Evolutionary conservation across 2,329 filamentous ascomycete genomes (phyloP), one percentile per base, ranked within the genome.

Genomic region (Camillea tinctor): DNA sequence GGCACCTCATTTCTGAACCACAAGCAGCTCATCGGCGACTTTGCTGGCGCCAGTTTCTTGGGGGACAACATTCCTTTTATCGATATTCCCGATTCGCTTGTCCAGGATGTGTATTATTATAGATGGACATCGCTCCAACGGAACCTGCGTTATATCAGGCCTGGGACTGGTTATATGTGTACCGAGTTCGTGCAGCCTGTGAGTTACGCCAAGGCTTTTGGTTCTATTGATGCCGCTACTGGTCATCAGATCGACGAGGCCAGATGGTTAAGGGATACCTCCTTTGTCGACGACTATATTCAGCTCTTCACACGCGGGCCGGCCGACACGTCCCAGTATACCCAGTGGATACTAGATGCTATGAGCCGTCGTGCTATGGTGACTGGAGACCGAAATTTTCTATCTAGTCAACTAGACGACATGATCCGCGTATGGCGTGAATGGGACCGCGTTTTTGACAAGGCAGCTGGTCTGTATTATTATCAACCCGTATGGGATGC

Each of bases 51-150:
- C 57, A 64, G 66, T n/a, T 72, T 72, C 57, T 24, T 72, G 36
- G 66, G 56, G 44, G 62, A 75, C 56, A 79, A 79, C 58, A 77
- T 80, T 30, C 77, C 78, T 4, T 76, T 74, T 51, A 73, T 80
- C n/a, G 76, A 80, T 40, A 71, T 78, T 19, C 77, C 77, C 17
- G 73, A 79, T 60, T 40, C 71, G 52, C 66, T 74, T 20, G 73
- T 80, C 55, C 73, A 79, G 61, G 75, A 78, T 59, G 77, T 80
- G 19, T 80, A 79, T 61, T 80, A 80, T 63, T 80, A 80, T 62
- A 74, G 78, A 48, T 76, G 75, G 68, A 74, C 73, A 11, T 72
- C 77, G 4, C 70, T 77, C 57, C 75, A 77, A 60, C 73, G 77
- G 9, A 78, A 80, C 61, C 68, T 78, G 23, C 72, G 74, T 50